Evolutionary conservation across 2,329 filamentous ascomycete genomes (phyloP).

Genomic region (Stachybotrys chlorohalonatus): DNA sequence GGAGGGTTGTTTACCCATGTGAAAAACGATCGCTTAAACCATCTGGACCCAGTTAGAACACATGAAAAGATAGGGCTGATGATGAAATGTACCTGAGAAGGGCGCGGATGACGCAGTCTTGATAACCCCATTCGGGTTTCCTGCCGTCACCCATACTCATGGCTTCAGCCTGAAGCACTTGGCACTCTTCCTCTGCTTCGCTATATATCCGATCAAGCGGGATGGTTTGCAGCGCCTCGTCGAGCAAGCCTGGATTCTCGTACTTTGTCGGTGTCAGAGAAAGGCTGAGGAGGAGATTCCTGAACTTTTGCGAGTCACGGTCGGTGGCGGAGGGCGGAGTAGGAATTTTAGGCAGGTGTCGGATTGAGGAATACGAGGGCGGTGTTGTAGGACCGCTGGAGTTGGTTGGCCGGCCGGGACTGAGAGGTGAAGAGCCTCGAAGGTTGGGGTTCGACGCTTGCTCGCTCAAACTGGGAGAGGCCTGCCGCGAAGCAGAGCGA

Average conservation of each 20-base stretch:
- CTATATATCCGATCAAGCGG: conserved; percentile 86
- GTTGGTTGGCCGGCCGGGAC: conserved; percentile 35
- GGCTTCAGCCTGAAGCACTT: conserved; percentile 79
- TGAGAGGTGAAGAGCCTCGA: conserved; percentile 24
- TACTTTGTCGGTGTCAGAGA: conserved; percentile 88
- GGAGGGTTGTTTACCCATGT: conserved; percentile 93
- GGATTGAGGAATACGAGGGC: conserved; percentile 38
- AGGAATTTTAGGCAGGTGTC: conserved; percentile 50
- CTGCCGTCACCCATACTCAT: conserved; percentile 74
- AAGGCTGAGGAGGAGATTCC: conserved; percentile 74
- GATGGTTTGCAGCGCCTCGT: conserved; percentile 81
- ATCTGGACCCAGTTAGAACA: conserved; percentile 30
- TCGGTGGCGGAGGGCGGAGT: conserved; percentile 61
- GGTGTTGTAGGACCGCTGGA: conserved; percentile 34
- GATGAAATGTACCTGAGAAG: conserved; percentile 59
- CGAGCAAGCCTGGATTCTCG: conserved; percentile 89
- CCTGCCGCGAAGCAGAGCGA: conserved; percentile 40
- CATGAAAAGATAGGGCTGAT: not conserved
- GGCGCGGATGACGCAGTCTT: conserved; percentile 89
- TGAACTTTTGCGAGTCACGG: conserved; percentile 61
- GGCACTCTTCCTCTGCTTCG: conserved; percentile 87
- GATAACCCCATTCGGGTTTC: conserved; percentile 89
- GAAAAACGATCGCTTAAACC: conserved; percentile 95
- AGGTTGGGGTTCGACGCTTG: conserved; percentile 41
- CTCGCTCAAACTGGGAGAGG: conserved; percentile 45